These are phyloP conservation scores for Xylaria arbuscula DNA, from an alignment of 2,329 filamentous ascomycete species.

Conservation along the genomic window DNA sequence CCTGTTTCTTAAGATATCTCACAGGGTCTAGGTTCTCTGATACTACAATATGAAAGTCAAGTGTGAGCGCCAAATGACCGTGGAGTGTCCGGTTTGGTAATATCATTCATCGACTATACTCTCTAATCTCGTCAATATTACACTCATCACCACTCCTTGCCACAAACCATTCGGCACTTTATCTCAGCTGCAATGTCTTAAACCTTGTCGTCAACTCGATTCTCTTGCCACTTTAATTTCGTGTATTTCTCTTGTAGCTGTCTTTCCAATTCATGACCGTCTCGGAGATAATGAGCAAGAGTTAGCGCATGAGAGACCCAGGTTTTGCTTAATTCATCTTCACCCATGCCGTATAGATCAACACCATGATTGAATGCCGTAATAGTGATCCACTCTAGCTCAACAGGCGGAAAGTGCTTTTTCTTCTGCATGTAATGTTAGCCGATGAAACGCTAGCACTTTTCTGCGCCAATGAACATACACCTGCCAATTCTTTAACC, in stretches of 20 bases:
- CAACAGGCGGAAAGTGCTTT: slow-evolving; percentile 69
- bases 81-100: too few relatives aligned
- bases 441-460: background rate
- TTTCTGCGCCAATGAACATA: slow-evolving; percentile 46
- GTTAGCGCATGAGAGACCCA: slow-evolving; percentile 74
- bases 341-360: slow-evolving; percentile 68
- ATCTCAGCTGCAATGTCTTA: background rate
- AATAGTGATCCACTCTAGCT: slow-evolving; percentile 81
- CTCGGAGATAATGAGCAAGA: slow-evolving; percentile 68
- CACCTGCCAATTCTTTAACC: slow-evolving; percentile 62
- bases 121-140: too few relatives aligned
- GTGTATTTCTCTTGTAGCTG: slow-evolving; percentile 59
- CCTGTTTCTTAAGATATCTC: too few relatives aligned
- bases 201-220: background rate
- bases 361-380: slow-evolving; percentile 76
- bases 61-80: too few relatives aligned
- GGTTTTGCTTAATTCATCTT: slow-evolving; percentile 64
- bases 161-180: background rate
- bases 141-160: background rate
- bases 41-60: too few relatives aligned
- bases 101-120: too few relatives aligned
- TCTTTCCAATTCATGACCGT: slow-evolving; percentile 61
- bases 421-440: slow-evolving; percentile 49
- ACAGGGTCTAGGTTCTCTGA: too few relatives aligned
- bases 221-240: slow-evolving; percentile 49